Evolutionary conservation across 1,284 basidiomycete genomes (phyloP), one percentile per base, ranked within the genome.

Genomic region (Cutaneotrichosporon curvatum): DNA sequence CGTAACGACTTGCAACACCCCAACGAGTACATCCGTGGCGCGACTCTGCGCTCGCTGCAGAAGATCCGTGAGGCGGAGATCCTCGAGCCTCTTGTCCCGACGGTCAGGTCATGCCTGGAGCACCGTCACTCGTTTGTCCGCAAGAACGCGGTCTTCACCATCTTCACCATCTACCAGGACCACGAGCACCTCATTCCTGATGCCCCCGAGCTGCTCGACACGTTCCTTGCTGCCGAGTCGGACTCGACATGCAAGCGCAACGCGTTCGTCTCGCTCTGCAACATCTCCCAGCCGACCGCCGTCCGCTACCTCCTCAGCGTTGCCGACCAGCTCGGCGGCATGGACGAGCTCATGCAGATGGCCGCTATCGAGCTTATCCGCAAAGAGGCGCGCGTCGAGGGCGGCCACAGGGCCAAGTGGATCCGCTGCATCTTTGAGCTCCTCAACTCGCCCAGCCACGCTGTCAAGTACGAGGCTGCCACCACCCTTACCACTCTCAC

Each of bases 1-100:
- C 86, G 92, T 55, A 97, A 97, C 72, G 94, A 98, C 75, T 79
- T 97, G 47, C 94, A 98, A 87, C 95, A 98, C 67, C 92, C 95
- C 6, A 98, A 99, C 69, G 95, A 99, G 76, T 99, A 97, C 74
- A 97, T 98, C 60, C 87, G 95, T 33, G 95, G 95, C 43, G 90
- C 90, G 31, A 96, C 91, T 8, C 81, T 99, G 30, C 85, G 95
- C 36, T 96, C 95, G 76, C 79, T 98, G 10, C 90, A 96, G 74
- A 98, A 99, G 76, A 80, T 92, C 46, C 86, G 87, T 67, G 95
- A 98, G 63, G 76, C 83, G 7, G 95, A 99, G 72, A 81, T 98
- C 15, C 81, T 98, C 32, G 95, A 98, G 74, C 94, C 95, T 15
- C 81, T 98, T 48, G 81, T 98, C 50, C 92, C 95, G 4, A 90